These are phyloP conservation scores for Leersia perrieri DNA, from an alignment of 176 grass and related monocot species.

Conservation along the genomic window DNA sequence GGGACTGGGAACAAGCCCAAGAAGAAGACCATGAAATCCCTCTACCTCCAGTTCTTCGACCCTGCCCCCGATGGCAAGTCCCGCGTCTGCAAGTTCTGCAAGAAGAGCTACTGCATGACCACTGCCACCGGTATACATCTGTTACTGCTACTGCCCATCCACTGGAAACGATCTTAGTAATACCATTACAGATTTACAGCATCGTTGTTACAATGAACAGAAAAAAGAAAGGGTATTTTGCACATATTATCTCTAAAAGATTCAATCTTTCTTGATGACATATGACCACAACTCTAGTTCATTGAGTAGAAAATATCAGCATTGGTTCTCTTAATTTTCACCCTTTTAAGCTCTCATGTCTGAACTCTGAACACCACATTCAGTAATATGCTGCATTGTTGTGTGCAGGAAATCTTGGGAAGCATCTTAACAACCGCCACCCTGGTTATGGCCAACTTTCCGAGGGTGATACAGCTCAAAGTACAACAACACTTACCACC, in stretches of 20 bases:
- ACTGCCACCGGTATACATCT: constrained; percentile 70
- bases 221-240: not conserved
- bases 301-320: not conserved
- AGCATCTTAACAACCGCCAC: constrained; percentile 86
- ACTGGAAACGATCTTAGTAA: too few species aligned
- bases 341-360: not conserved
- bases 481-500: constrained; percentile 8
- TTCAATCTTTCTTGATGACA: not conserved
- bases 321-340: not conserved
- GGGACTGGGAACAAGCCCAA: constrained; percentile 54
- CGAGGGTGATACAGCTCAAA: constrained; percentile 37
- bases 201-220: not conserved
- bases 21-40: constrained; percentile 93
- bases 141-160: not conserved
- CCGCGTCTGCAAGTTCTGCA: constrained; percentile 83
- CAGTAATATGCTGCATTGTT: constrained; percentile 14
- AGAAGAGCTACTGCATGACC: constrained; percentile 85
- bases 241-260: not conserved
- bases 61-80: constrained; percentile 69
- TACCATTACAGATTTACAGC: not conserved
- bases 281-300: not conserved
- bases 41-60: constrained; percentile 87
- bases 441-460: constrained; percentile 61
- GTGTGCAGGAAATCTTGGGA: constrained; percentile 84
- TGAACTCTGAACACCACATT: not conserved